A percentile compares a stretch with the other conserved stretches of the same genome.
These are phyloP conservation scores for Leptodermis oblonga DNA, from an alignment of 257 asterid genomes.

Conservation along the genomic window DNA sequence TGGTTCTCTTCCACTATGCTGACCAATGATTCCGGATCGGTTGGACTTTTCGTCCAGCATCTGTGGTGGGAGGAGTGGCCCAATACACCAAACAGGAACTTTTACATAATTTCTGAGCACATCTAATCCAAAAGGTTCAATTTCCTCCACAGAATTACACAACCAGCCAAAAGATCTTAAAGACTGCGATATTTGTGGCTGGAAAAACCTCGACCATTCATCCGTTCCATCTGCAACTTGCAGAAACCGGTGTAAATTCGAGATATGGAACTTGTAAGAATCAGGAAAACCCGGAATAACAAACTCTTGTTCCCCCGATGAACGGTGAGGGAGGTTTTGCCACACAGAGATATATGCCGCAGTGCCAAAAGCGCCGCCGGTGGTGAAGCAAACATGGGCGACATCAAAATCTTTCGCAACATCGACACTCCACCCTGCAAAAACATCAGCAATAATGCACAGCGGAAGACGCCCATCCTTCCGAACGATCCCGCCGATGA, in stretches of 20 bases:
- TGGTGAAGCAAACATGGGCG: constrained; percentile 51
- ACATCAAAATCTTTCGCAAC: constrained; percentile 55
- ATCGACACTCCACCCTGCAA: constrained; percentile 64
- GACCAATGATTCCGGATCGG: no score
- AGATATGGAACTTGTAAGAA: constrained; percentile 37
- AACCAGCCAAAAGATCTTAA: constrained; percentile 51
- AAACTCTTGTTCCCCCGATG: constrained; percentile 32
- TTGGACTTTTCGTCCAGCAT: no score
- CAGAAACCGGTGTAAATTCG: no score
- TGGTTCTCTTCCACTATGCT: no score
- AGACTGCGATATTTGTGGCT: constrained; percentile 34
- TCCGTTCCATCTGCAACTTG: no score
- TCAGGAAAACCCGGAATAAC: constrained; percentile 55
- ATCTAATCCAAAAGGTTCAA: no score
- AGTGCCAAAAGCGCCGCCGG: constrained; percentile 86
- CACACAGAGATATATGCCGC: no score
- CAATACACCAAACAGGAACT: no score
- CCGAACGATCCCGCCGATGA: constrained; percentile 27
- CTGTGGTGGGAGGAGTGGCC: no score
- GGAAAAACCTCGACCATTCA: constrained; percentile 75
- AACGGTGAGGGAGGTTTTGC: constrained; percentile 78
- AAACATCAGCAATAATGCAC: constrained; percentile 72
- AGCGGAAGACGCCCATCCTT: constrained; percentile 55
- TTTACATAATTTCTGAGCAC: no score
- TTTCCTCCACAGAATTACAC: no score